Evolutionary conservation across 2,329 filamentous ascomycete genomes (phyloP), one percentile per base, ranked within the genome.

Genomic region (Penicillium brasilianum): DNA sequence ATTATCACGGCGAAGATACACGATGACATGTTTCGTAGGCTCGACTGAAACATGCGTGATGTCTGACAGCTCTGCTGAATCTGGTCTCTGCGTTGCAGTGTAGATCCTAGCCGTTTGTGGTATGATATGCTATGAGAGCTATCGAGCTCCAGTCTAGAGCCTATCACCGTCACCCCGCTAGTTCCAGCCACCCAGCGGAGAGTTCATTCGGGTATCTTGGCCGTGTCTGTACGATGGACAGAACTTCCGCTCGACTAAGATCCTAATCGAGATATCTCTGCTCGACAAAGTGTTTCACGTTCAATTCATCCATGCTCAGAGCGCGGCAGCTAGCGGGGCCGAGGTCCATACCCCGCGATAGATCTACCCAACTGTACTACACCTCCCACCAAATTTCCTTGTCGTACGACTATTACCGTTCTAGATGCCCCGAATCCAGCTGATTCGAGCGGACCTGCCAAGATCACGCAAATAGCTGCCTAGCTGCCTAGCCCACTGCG

Each of bases 371-470:
- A 20, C 39, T 22, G 13, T 11, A 20, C 39, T 20, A 14, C 1
- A 36, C 39, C 9, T 18, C 39, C 39, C 39, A 43, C 39, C 18
- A 22, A n/a, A n/a, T 6, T 28, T 28, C 25, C 25, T 28, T 28
- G 25, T 3, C 6, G 25, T 28, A 28, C 25, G 6, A 3, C n/a
- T 18, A 18, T 41, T 10, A 7, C 37, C 9, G n/a, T 18, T 20
- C 37, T 13, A 22, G 7, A 11, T 9, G 2, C 9, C 14, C 9
- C 14, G 30, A 11, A 6, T 46, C 22, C 13, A 16, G 44, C 22
- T 50, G 46, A 50, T 50, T 50, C 28, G 46, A 50, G 46, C 46
- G 46, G 46, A 50, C 8, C 28, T 50, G 46, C 46, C 46, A 50
- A 50, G 46, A 50, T 34, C 9, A 7, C 16, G 34, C 8, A 4